Conservation (phyloP, 2,329 filamentous ascomycete species). For the Aspergillus fumigatus region DNA sequence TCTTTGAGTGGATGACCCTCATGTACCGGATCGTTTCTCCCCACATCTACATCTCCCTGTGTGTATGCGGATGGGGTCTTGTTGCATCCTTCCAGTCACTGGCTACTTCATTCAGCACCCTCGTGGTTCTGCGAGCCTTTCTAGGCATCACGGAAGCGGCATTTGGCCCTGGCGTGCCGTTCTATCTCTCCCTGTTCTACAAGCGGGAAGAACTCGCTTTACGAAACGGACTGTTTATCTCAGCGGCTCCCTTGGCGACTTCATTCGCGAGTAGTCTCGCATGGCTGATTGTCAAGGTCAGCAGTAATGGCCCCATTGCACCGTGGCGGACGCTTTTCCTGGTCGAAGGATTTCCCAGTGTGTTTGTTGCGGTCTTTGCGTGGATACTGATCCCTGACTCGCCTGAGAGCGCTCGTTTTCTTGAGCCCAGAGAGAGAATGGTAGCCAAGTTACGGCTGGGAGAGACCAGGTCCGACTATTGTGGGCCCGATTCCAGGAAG, state of each 20-base stretch:
- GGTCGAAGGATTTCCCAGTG: slow-evolving; percentile 77
- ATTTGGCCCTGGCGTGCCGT: slow-evolving; percentile 60
- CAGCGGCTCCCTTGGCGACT: slow-evolving; percentile 60
- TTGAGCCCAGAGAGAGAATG: slow-evolving; percentile 60
- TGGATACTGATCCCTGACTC: slow-evolving; percentile 74
- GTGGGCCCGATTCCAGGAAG: slow-evolving; percentile 28
- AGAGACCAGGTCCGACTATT: slow-evolving; percentile 41
- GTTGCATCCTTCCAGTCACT: slow-evolving; percentile 69
- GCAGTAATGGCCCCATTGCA: slow-evolving; percentile 62
- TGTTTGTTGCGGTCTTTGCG: slow-evolving; percentile 68
- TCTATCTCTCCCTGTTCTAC: slow-evolving; percentile 62
- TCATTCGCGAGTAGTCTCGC: slow-evolving; percentile 74
- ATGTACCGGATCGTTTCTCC: slow-evolving; percentile 58
- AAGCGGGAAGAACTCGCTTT: slow-evolving; percentile 70
- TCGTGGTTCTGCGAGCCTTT: slow-evolving; percentile 42
- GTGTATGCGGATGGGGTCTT: slow-evolving; percentile 73
- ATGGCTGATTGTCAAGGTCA: slow-evolving; percentile 68
- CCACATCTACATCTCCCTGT: slow-evolving; percentile 56
- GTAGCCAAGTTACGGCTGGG: slow-evolving; percentile 67
- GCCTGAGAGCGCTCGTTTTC: slow-evolving; percentile 61
- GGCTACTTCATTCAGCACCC: slow-evolving; percentile 58
- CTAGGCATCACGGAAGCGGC: slow-evolving; percentile 58
- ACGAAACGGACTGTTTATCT: slow-evolving; percentile 80
- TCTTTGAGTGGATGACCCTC: slow-evolving; percentile 64
- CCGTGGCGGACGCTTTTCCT: slow-evolving; percentile 84